phyloP scores from a whole-genome alignment of 2,329 filamentous ascomycete genomes.

The Epichloe gansuensis region DNA sequence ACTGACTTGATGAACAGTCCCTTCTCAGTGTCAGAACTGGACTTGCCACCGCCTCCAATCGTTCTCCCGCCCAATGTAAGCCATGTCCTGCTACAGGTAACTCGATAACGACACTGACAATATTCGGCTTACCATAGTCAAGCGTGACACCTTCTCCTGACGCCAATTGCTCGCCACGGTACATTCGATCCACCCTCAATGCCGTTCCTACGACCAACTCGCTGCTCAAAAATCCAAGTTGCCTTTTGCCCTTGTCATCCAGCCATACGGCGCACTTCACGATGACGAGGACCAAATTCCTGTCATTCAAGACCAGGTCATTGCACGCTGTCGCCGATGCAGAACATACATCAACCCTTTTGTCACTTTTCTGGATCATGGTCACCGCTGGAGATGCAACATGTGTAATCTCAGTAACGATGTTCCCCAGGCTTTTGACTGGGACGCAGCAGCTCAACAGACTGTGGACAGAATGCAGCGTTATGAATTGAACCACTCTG shows the following conservation, averaged over 20 bases:
- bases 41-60: slow-evolving; percentile 82
- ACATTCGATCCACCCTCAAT: slow-evolving; percentile 89
- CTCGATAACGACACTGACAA: slow-evolving; percentile 23
- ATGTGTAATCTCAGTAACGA: slow-evolving; percentile 99
- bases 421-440: slow-evolving; percentile 97
- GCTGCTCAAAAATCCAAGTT: slow-evolving; percentile 88
- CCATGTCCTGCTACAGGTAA: slow-evolving; percentile 11
- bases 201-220: slow-evolving; percentile 86
- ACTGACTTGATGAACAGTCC: slow-evolving; percentile 86
- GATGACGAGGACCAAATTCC: slow-evolving; percentile 86
- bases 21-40: slow-evolving; percentile 86
- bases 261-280: slow-evolving; percentile 86
- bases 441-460: slow-evolving; percentile 88
- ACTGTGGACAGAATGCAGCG: slow-evolving; percentile 85
- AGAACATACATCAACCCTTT: slow-evolving; percentile 97
- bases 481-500: slow-evolving; percentile 86
- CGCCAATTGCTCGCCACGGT: slow-evolving; percentile 87
- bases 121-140: slow-evolving; percentile 38
- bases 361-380: slow-evolving; percentile 90
- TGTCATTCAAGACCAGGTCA: slow-evolving; percentile 91
- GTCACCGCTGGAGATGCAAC: slow-evolving; percentile 97
- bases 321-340: slow-evolving; percentile 90
- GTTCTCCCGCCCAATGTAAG: slow-evolving; percentile 84
- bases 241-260: slow-evolving; percentile 89
- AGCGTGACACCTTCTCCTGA: slow-evolving; percentile 84